Evolutionary conservation across 2,329 filamentous ascomycete species (phyloP).

Genomic region (Acephala macrosclerotiorum): DNA sequence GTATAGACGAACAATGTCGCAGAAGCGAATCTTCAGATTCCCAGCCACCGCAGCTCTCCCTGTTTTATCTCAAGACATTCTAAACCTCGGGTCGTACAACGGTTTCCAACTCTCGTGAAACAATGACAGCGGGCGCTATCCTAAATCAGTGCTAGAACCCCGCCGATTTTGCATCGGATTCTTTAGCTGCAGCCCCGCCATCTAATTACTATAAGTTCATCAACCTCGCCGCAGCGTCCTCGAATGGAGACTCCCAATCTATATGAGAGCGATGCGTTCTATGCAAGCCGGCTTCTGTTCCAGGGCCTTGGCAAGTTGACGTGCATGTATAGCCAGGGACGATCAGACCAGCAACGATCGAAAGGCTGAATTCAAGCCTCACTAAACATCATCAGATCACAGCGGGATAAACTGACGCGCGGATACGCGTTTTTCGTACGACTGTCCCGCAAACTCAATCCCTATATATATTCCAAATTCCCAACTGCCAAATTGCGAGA

Average conservation of each 20-base stretch:
- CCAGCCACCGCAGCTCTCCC: too few relatives aligned
- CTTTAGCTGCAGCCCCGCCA: slow-evolving; percentile 17
- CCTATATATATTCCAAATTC: background rate
- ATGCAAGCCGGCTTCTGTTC: background rate
- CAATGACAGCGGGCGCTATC: slow-evolving; percentile 16
- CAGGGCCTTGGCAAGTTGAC: background rate
- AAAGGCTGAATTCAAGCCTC: slow-evolving; percentile 26
- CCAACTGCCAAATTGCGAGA: background rate
- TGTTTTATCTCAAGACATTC: background rate
- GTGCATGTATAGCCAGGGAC: background rate
- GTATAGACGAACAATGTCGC: too few relatives aligned
- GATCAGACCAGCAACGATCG: background rate
- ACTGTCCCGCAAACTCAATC: background rate
- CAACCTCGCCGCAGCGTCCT: background rate
- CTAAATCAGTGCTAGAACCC: slow-evolving; percentile 5
- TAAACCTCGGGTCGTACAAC: too few relatives aligned
- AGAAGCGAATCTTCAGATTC: too few relatives aligned
- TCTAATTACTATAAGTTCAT: slow-evolving; percentile 11
- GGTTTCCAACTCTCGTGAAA: too few relatives aligned
- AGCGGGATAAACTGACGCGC: slow-evolving; percentile 1
- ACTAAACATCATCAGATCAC: slow-evolving; percentile 10
- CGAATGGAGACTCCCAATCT: background rate
- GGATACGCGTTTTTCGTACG: slow-evolving; percentile 2
- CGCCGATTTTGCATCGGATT: background rate
- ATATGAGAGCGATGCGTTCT: background rate